Evolutionary conservation across 139 green algal genomes (phyloP).

Genomic region (Spirogloea muscicola): DNA sequence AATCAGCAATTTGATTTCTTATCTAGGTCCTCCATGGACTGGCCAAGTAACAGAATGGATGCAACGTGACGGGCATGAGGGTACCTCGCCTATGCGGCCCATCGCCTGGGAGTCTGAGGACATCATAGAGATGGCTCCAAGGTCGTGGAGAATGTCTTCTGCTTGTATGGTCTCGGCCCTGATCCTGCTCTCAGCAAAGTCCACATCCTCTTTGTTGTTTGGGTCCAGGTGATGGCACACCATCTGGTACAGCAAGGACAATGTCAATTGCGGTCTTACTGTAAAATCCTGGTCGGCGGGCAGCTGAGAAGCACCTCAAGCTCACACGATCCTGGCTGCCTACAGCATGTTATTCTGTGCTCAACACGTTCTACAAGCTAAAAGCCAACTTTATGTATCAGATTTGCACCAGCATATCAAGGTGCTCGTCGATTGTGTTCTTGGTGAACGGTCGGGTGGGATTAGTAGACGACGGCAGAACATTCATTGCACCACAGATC

Average conservation of each 20-base stretch:
- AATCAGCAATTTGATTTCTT: no score
- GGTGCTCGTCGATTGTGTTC: conserved; percentile 59
- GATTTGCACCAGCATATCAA: conserved; percentile 57
- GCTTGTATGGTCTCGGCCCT: conserved; percentile 54
- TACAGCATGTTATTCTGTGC: no score
- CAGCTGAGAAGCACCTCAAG: no score
- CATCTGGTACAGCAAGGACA: conserved; percentile 27
- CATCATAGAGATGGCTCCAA: conserved; percentile 57
- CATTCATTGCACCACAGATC: conserved; percentile 52
- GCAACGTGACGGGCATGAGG: conserved; percentile 46
- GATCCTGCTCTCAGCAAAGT: conserved; percentile 56
- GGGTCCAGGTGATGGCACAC: conserved; percentile 55
- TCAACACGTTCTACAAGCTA: no score
- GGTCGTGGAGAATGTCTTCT: conserved; percentile 58
- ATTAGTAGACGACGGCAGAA: conserved; percentile 56
- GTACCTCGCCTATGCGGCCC: conserved; percentile 56
- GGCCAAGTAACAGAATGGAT: no score
- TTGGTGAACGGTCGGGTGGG: conserved; percentile 55
- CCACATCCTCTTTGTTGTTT: conserved; percentile 54
- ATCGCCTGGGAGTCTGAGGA: conserved; percentile 57
- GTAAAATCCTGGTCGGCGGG: no score
- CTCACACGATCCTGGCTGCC: no score
- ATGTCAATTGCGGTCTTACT: no score
- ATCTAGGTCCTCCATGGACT: no score
- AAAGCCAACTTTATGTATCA: no score